Evolutionary conservation across 2,329 filamentous ascomycete genomes (phyloP), one percentile per base, ranked within the genome.

Genomic region (Incumbomyces delicatus): DNA sequence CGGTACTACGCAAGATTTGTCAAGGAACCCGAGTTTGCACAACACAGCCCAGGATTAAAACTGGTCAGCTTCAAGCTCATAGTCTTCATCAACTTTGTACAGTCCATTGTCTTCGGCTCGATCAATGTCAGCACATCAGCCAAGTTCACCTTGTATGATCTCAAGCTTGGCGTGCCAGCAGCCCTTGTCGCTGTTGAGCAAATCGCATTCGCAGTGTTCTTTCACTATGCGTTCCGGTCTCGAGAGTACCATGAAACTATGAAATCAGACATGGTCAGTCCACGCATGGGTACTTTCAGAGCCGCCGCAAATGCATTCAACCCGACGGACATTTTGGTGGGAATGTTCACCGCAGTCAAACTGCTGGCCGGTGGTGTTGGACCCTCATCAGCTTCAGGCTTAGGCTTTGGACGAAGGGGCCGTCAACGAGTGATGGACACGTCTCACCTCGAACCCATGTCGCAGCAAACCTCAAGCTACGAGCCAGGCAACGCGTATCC

Each of bases 71-170:
- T 94, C 67, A 94, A 94, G 65, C 75, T 92, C 17, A 86, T 94
- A 59, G 87, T 94, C 58, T 92, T 94, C 70, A 74, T 94, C 56
- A 88, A 83, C 27, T 92, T 92, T 63, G 92, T 87, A 85, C 87
- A 94, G 59, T 71, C 68, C 33, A 44, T 53, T n/a, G 77, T 78
- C 0, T 73, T 74, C 6, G 73, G 83, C 7, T 72, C 80, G 16
- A n/a, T 44, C 17, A 64, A 47, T 74, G 31, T 62, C 70, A 1
- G 73, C 74, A 35, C 64, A 90, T 11, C 77, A 11, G n/a, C 20
- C 77, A 30, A 81, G 80, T 41, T 81, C 80, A 1, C 51, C 2
- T 44, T 44, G 20, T 38, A 46, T 39, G 87, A 94, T 62, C 72
- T 94, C 56, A 84, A 85, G 59, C 78, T 90, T 42, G 85, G 86